Evolutionary conservation across 441 rosid genomes (phyloP).

Genomic region (Syzygium malaccense): DNA sequence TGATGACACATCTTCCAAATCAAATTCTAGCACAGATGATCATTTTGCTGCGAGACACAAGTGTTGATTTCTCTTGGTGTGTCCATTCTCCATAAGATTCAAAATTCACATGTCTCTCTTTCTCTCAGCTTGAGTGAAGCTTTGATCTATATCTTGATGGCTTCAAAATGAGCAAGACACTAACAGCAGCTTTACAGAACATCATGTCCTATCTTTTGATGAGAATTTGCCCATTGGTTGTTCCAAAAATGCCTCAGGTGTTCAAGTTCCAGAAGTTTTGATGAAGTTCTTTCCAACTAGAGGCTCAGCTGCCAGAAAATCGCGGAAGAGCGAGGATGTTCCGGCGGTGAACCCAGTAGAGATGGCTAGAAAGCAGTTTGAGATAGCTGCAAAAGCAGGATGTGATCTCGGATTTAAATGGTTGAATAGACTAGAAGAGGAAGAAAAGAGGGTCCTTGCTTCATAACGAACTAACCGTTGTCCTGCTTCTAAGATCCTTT

Average conservation of each 20-base stretch:
- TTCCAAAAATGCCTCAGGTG: slow-evolving; percentile 34
- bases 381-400: slow-evolving; percentile 67
- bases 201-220: neutral
- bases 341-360: slow-evolving; percentile 30
- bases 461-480: neutral
- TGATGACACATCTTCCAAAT: neutral
- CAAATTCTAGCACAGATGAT: neutral
- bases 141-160: neutral
- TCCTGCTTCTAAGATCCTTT: neutral
- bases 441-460: slow-evolving; percentile 43
- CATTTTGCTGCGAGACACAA: neutral
- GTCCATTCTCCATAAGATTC: neutral
- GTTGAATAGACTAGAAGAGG: slow-evolving; percentile 75
- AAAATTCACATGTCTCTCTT: neutral
- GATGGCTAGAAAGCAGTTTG: slow-evolving; percentile 70
- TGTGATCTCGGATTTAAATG: slow-evolving; percentile 76
- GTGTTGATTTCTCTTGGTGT: neutral
- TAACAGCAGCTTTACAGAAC: neutral
- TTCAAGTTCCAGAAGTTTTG: slow-evolving; percentile 60
- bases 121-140: neutral
- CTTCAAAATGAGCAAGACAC: neutral
- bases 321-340: slow-evolving; percentile 17
- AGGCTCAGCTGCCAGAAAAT: slow-evolving; percentile 32
- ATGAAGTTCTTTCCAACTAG: slow-evolving; percentile 27
- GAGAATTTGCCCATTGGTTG: neutral